phyloP scores from a whole-genome alignment of 176 grass and related monocot species.

The Lolium perenne region DNA sequence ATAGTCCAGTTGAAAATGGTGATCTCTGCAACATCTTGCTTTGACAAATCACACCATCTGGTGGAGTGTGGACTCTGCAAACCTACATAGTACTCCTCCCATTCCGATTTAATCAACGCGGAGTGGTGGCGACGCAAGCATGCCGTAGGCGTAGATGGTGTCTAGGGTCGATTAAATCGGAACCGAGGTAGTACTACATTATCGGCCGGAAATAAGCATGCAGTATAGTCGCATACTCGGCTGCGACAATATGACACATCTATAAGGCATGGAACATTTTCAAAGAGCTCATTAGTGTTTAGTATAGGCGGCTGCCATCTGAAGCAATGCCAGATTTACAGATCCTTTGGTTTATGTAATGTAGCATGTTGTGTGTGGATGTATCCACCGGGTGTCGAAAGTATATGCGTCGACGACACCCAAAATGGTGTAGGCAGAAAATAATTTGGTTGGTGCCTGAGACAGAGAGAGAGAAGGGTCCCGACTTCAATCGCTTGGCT shows the following conservation, averaged over 20 bases:
- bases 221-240: no score
- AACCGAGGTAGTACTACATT: no score
- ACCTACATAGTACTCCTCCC: not conserved
- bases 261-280: no score
- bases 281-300: not conserved
- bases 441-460: conserved; percentile 57
- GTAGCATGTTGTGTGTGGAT: conserved; percentile 29
- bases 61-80: not conserved
- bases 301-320: not conserved
- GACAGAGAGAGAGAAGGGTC: conserved; percentile 47
- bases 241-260: no score
- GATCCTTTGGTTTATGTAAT: not conserved
- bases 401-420: not conserved
- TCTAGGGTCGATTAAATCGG: no score
- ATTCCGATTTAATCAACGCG: no score
- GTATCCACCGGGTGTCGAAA: not conserved
- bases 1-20: not conserved
- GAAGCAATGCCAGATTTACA: not conserved
- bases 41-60: conserved; percentile 25
- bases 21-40: not conserved
- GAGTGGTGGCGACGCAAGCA: no score
- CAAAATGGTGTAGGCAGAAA: conserved; percentile 38
- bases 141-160: no score
- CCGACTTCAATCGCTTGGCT: conserved; percentile 42
- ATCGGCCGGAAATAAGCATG: no score